Evolutionary conservation across 1,284 basidiomycete species (phyloP), one percentile per base, ranked within the genome.

Genomic region (Trichosporon asahii): DNA sequence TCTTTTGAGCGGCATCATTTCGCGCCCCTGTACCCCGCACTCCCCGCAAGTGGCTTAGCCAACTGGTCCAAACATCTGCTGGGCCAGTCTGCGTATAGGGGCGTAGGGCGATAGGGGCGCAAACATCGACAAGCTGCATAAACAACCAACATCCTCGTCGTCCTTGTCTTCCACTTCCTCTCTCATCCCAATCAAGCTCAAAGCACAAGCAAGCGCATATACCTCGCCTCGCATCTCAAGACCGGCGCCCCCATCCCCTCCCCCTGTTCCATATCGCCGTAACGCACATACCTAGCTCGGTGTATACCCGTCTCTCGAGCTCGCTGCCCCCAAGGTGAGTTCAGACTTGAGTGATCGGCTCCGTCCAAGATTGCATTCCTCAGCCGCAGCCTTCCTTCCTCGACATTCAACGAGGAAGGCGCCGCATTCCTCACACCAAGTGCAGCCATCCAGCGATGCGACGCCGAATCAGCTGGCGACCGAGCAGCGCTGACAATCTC

Each of bases 11-110:
- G 55, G 18, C 27, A 29, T 61, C 27, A 53, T n/a, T 53, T 37
- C 7, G 35, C 6, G 11, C 35, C 35, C 35, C 35, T 18, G 49
- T 61, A 61, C 57, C 57, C 57, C 57, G 29, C 57, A 61, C 49
- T 31, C 57, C 57, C 57, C 57, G 27, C 57, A 61, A 21, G 57
- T 61, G 57, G 57, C 57, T 61, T 61, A 61, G 57, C 57, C 57
- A 61, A 61, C 57, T 27, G 23, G 57, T 23, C 27, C 57, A 61
- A 61, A 61, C 57, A 61, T 12, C 29, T 33, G 29, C 57, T 27
- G 6, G 29, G 29, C 29, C 49, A n/a, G 49, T 25, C 49, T 53
- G 49, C 49, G 49, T 53, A 53, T 53, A 53, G 49, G 44, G 49
- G 5, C 21, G 11, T 23, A 53, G 8, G 40, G 40, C 15, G 40